A percentile compares a stretch with the other conserved stretches of the same genome.
These are phyloP conservation scores for Silybum marianum DNA, from an alignment of 129 eudicot genomes.

Conservation along the genomic window DNA sequence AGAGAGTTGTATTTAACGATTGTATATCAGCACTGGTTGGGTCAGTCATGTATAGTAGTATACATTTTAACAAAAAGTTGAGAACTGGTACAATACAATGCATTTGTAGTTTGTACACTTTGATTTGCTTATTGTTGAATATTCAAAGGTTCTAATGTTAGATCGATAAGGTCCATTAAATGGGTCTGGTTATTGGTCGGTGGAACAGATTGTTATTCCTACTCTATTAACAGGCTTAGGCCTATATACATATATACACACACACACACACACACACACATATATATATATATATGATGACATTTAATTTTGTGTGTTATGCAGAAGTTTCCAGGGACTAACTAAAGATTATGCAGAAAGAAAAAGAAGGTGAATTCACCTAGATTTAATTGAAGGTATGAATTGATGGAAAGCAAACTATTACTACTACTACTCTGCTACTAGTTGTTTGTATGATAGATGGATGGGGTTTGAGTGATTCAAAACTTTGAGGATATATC, in stretches of 20 bases:
- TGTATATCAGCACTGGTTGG: not conserved
- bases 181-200: not conserved
- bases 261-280: too few relatives aligned
- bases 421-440: not conserved
- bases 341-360: constrained; percentile 37
- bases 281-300: not conserved
- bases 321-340: constrained; percentile 46
- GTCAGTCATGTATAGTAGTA: not conserved
- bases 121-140: not conserved
- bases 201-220: not conserved
- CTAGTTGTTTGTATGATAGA: constrained; percentile 26
- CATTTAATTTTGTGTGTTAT: constrained; percentile 13
- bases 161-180: not conserved
- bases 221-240: not conserved
- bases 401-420: constrained; percentile 30
- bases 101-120: not conserved
- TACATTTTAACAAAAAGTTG: not conserved
- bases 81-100: not conserved
- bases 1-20: not conserved
- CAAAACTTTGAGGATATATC: constrained; percentile 25
- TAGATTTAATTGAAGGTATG: constrained; percentile 30
- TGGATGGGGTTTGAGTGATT: constrained; percentile 21
- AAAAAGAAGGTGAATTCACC: constrained; percentile 49
- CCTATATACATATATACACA: not conserved
- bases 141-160: not conserved